These are phyloP conservation scores for Trichosanthes truncata DNA, from an alignment of 306 rosid species.

Conservation along the genomic window DNA sequence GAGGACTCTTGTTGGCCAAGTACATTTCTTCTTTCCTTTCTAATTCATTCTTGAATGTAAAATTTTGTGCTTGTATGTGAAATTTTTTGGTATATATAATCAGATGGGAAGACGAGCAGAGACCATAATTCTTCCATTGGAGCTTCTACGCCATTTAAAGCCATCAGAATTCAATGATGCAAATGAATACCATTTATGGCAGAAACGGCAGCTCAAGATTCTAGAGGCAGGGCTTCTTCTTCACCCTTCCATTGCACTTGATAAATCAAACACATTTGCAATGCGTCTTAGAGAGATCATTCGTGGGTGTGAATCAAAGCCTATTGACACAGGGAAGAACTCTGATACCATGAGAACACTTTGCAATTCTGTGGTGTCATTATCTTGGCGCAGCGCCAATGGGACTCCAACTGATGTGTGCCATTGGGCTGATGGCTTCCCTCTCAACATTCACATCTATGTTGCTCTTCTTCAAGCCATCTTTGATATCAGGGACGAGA, in stretches of 20 bases:
- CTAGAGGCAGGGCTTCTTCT: constrained; percentile 65
- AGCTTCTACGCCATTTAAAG: constrained; percentile 71
- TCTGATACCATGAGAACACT: constrained; percentile 86
- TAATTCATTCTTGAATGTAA: background rate
- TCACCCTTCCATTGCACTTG: constrained; percentile 58
- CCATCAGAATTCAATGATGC: constrained; percentile 80
- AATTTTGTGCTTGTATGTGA: background rate
- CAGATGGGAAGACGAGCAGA: constrained; percentile 85
- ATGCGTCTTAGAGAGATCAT: constrained; percentile 62
- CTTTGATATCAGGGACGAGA: constrained; percentile 73
- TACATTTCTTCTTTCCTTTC: constrained; percentile 20
- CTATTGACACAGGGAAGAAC: constrained; percentile 66
- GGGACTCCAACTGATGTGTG: constrained; percentile 77
- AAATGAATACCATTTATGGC: constrained; percentile 79
- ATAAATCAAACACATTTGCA: constrained; percentile 49
- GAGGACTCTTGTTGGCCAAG: constrained; percentile 94
- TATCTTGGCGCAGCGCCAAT: constrained; percentile 75
- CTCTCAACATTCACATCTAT: constrained; percentile 64
- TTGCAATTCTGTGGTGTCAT: constrained; percentile 71
- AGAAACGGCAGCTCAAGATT: constrained; percentile 68
- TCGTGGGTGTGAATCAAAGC: constrained; percentile 20
- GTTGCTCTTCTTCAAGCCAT: constrained; percentile 59
- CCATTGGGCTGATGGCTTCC: constrained; percentile 95
- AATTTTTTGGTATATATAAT: background rate
- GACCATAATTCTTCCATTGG: constrained; percentile 88